Evolutionary conservation across 805 yeast species (phyloP), one percentile per base, ranked within the genome.

Genomic region (Candida easanensis): DNA sequence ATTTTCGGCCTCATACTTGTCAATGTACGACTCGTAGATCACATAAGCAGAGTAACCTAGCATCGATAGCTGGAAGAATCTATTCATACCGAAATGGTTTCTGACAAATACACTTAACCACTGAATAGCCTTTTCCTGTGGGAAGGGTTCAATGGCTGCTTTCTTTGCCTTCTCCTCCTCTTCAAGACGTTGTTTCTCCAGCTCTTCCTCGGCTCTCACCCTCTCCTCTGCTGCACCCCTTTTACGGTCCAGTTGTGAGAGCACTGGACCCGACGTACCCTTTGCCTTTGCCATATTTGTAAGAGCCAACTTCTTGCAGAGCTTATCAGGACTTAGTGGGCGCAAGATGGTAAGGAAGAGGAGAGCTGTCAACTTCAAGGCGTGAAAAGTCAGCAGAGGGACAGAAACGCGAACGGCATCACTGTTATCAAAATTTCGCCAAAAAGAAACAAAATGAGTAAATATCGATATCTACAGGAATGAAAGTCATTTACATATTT

Each of bases 21-120:
- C 31, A 16, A 36, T 49, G 26, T 39, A 49, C 9, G 56, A 48
- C 23, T 48, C 10, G 34, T 51, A 58, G 1, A 57, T 50, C 17
- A 53, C 51, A 26, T 63, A 54, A 3, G 42, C 39, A 7, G 61
- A 46, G 15, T 57, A 49, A 1, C 57, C 57, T 6, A 64, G 39
- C 6, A 54, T 48, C 2, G 55, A 51, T 19, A 56, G 14, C 41
- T 64, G 66, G 13, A 57, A 44, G 22, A 63, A 38, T 39, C 50
- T 55, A 23, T 54, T 56, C 1, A 58, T 51, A 2, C 51, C 46
- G 23, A 61, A 17, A 25, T 59, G 22, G 14, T 50, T 39, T 17
- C 42, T 57, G 17, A 52, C 44, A 11, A 54, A 39, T 7, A 30
- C 26, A 10, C 44, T 38, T 1, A 53, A 7, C 51, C 53, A 54